Evolutionary conservation across 2,329 filamentous ascomycete genomes (phyloP), one percentile per base, ranked within the genome.

Genomic region (Didymella glomerata): DNA sequence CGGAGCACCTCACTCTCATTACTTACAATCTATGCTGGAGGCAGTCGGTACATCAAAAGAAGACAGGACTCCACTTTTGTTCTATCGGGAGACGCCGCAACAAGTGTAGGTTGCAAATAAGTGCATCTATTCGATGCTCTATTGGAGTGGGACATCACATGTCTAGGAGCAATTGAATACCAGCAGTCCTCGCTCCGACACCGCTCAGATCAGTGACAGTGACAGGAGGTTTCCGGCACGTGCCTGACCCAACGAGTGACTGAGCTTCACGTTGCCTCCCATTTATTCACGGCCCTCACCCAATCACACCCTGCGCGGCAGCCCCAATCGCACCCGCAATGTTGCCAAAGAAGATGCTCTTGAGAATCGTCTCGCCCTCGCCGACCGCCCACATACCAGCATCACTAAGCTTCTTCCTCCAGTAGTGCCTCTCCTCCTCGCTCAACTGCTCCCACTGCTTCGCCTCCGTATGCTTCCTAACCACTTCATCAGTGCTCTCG

Each of bases 311-410:
- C 63, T 73, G 73, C 58, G 65, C 75, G 60, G 70, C 68, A 66
- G 68, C 75, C 61, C 72, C 78, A 61, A 66, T 86, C 85, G 50
- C 83, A 2, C 85, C 89, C 1, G 85, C 90, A 64, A 91, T 81
- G 77, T 92, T 85, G 20, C 88, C 86, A 77, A 96, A 96, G 62
- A 96, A 79, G 30, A 96, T 85, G 2, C 91, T 90, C 77, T 88
- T 87, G 66, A 96, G 84, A 28, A 95, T 85, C 10, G 82, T 83
- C 80, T 94, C 91, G 2, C 91, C 90, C 82, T 94, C 90, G 36
- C 86, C 83, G 72, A 89, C 87, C n/a, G 86, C 85, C 92, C 91
- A 96, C 64, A 92, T 86, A 0, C 92, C 92, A 0, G 90, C 88
- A 54, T 88, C 83, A 54, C 82, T 81, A 34, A 96, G 82, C 71